Evolutionary conservation across 2,329 filamentous ascomycete species (phyloP).

Genomic region (Cryphonectria nitschkei): DNA sequence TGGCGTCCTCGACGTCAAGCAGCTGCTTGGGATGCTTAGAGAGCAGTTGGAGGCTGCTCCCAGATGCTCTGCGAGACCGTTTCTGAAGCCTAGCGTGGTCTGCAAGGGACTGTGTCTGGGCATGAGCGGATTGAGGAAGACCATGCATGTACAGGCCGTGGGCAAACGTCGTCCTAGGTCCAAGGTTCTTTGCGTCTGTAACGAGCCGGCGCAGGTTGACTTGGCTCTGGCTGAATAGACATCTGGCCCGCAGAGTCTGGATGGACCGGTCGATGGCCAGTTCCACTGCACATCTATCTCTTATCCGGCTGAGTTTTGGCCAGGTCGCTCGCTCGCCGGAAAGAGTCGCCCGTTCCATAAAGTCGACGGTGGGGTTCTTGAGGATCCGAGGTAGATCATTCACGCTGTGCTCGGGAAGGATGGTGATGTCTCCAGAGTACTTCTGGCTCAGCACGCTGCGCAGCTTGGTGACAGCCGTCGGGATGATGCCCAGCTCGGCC

Average conservation of each 20-base stretch:
- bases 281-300: constrained; percentile 88
- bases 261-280: constrained; percentile 79
- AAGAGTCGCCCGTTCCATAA: constrained; percentile 79
- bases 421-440: constrained; percentile 95
- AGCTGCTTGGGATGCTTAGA: constrained; percentile 42
- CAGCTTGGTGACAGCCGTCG: constrained; percentile 77
- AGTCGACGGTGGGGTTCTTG: constrained; percentile 82
- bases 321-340: constrained; percentile 86
- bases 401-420: constrained; percentile 78
- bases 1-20: constrained; percentile 42
- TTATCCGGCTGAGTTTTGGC: constrained; percentile 84
- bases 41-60: constrained; percentile 50
- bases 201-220: constrained; percentile 58
- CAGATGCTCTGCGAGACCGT: constrained; percentile 52
- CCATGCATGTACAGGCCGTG: constrained; percentile 30
- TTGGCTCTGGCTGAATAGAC: constrained; percentile 71
- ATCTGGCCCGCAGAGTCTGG: constrained; percentile 66
- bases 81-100: constrained; percentile 22
- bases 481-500: constrained; percentile 78
- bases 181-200: constrained; percentile 39
- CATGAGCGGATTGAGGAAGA: constrained; percentile 23
- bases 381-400: constrained; percentile 77
- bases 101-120: constrained; percentile 9
- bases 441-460: constrained; percentile 84
- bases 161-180: constrained; percentile 18